Evolutionary conservation across 805 yeast species (phyloP).

Genomic region (Zygosaccharomyces bailii): DNA sequence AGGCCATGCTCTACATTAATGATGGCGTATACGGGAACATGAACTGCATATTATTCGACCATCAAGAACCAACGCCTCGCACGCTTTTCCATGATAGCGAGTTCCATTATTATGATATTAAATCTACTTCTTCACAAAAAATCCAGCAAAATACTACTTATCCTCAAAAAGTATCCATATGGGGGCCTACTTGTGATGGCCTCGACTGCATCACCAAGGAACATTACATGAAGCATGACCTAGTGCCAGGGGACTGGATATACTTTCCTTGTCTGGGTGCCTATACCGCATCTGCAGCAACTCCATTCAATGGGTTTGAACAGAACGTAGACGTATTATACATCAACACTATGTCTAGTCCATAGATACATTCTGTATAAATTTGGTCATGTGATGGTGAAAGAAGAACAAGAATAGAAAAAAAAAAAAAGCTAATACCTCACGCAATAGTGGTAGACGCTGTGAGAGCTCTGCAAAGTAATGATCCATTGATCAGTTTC

Average conservation of each 20-base stretch:
- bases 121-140: slow-evolving; percentile 22
- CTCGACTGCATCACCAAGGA: slow-evolving; percentile 71
- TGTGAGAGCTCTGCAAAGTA: neutral
- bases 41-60: slow-evolving; percentile 92
- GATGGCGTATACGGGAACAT: slow-evolving; percentile 96
- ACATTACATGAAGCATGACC: slow-evolving; percentile 52
- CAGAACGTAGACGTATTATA: slow-evolving; percentile 58
- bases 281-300: slow-evolving; percentile 88
- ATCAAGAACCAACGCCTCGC: slow-evolving; percentile 70
- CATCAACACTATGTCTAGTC: slow-evolving; percentile 43
- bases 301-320: slow-evolving; percentile 86
- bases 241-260: slow-evolving; percentile 88
- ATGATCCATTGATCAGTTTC: neutral
- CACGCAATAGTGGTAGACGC: neutral
- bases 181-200: slow-evolving; percentile 99
- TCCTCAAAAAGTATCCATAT: slow-evolving; percentile 57
- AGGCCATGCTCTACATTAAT: slow-evolving; percentile 78
- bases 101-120: slow-evolving; percentile 41
- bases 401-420: neutral
- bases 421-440: neutral
- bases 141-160: slow-evolving; percentile 8
- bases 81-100: slow-evolving; percentile 56
- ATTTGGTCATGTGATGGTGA: slow-evolving; percentile 1
- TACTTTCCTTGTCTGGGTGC: slow-evolving; percentile 85
- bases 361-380: neutral